phyloP scores from a whole-genome alignment of 371 early-diverging fungal genomes.

The Mortierella sp. region DNA sequence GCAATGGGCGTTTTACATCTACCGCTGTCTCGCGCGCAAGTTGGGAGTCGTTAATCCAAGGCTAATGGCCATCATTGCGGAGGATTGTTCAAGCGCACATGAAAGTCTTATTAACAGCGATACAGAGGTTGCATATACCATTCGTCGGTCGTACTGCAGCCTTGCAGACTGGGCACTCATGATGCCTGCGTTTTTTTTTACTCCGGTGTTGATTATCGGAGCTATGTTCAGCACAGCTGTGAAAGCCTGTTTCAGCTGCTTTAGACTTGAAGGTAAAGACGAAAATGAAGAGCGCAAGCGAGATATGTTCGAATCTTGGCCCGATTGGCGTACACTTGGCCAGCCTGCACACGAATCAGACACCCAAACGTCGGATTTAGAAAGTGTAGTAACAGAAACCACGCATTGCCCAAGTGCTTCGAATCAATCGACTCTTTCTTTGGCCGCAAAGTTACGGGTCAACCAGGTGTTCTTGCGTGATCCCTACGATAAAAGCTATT shows the following conservation, averaged over 20 bases:
- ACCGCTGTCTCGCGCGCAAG: constrained; percentile 18
- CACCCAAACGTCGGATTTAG: not conserved
- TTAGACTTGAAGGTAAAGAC: not conserved
- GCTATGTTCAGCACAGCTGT: constrained; percentile 7
- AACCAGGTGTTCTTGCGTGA: constrained; percentile 11
- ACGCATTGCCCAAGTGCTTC: not conserved
- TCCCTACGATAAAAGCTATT: constrained; percentile 10
- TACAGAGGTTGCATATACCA: constrained; percentile 3
- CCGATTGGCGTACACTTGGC: not conserved
- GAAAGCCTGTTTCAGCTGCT: constrained; percentile 4
- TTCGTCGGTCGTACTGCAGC: constrained; percentile 13
- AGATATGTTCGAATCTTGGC: not conserved
- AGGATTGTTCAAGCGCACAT: not conserved
- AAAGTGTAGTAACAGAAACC: not conserved
- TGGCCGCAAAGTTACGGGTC: constrained; percentile 26
- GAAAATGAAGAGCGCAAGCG: not conserved
- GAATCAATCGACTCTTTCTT: not conserved
- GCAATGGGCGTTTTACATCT: constrained; percentile 23
- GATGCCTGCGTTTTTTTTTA: constrained; percentile 5
- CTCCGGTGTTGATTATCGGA: not conserved
- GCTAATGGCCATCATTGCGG: constrained; percentile 3
- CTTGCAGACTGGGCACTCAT: not conserved
- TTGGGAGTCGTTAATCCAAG: constrained; percentile 17
- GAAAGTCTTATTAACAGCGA: too few relatives aligned
- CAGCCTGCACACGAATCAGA: not conserved